Evolutionary conservation across 768 basidiomycete species (phyloP), one percentile per base, ranked within the genome.

Genomic region (Hypholoma fasciculare): DNA sequence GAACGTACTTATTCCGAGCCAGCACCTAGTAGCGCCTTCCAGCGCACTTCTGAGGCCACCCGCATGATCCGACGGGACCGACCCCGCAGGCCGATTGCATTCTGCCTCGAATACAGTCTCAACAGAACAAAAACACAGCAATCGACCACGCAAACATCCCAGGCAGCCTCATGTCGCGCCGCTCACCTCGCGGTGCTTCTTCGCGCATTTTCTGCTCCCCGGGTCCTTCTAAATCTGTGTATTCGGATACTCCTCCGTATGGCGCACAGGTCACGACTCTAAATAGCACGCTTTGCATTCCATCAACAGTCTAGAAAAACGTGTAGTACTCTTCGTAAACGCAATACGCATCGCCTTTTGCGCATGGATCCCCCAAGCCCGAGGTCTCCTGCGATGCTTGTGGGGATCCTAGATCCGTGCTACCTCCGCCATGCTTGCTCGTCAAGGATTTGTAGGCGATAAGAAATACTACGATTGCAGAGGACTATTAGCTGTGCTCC

Each of bases 261-360:
- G n/a, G 36, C 42, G 30, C 27, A n/a, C 40, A 26, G 14, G 38
- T 52, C 39, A 54, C 11, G 26, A 48, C 44, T 47, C 23, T 12
- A 8, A n/a, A 34, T n/a, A 14, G 50, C 50, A 51, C 50, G 27
- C 23, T 20, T 27, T 23, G 48, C 23, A 26, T 16, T 49, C 26
- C 4, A 11, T 26, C 26, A 23, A 23, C 17, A 38, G 53, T 48
- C 51, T 61, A 67, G 56, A 61, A 67, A 57, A 63, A 68, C 26
- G 56, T 61, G 57, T 69, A 89, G 57, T 69, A 89, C 69, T 90
- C 88, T 63, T 92, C 90, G 11, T 86, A 81, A 27, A 90, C 77
- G 65, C 90, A 92, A 62, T 88, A 86, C 37, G 77, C 74, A 58
- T 85, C 86, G 60, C 86, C 83, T 44, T 75, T 74, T 54, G 74